phyloP scores from a whole-genome alignment of 2,329 filamentous ascomycete species.

The Xylariaceae sp. region DNA sequence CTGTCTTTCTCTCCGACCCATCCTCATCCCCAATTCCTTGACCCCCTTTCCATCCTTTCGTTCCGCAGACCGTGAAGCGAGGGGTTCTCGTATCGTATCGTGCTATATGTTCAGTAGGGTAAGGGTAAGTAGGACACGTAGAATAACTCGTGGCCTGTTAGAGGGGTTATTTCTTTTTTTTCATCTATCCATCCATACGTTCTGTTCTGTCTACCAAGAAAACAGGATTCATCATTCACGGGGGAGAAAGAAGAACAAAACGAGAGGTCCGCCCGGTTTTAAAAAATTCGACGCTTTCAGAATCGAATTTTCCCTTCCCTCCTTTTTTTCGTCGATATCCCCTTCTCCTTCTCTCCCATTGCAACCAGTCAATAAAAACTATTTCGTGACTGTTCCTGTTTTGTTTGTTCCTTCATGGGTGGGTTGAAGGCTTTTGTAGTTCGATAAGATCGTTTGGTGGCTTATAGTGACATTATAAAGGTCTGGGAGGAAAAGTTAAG shows the following conservation, averaged over 20 bases:
- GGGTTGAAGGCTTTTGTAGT: not conserved
- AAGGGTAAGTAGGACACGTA: not conserved
- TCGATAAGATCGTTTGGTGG: not conserved
- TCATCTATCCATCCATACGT: conserved; percentile 15
- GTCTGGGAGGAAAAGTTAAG: not conserved
- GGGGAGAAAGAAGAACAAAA: too few relatives aligned
- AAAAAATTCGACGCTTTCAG: too few relatives aligned
- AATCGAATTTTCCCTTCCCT: not conserved
- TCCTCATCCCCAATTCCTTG: too few relatives aligned
- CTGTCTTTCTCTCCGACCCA: too few relatives aligned
- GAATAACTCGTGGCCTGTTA: conserved; percentile 6
- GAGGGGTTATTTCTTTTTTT: not conserved
- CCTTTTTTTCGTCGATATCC: conserved; percentile 1
- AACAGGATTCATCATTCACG: not conserved
- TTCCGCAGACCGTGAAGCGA: too few relatives aligned
- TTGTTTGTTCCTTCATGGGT: not conserved
- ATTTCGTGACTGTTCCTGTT: too few relatives aligned
- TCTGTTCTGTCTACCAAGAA: conserved; percentile 4
- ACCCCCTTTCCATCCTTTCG: too few relatives aligned
- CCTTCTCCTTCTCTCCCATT: conserved; percentile 2
- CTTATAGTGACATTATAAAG: conserved; percentile 6
- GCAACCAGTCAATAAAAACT: conserved; percentile 4
- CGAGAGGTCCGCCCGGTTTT: too few relatives aligned
- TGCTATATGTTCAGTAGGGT: not conserved
- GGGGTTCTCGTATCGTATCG: too few relatives aligned